Base-by-base conservation (phyloP, 345 rosid genomes). In the Brassica cretica region DNA sequence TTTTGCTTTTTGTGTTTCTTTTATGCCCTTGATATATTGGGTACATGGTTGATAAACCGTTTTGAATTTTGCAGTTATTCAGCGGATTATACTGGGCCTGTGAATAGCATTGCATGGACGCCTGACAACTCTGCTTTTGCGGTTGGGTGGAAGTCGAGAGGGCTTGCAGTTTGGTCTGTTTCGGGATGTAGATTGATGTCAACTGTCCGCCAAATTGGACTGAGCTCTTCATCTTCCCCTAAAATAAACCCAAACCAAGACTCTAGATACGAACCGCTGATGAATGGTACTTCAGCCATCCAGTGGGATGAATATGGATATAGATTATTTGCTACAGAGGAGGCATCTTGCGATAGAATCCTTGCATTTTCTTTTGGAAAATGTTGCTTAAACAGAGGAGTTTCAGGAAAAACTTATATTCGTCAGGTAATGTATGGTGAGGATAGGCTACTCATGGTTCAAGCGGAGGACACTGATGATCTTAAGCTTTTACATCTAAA, bases 101-200 rank as follows among this genome's bases (percentile, higher is more conserved):
- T 95, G 72, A 90, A 87, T 80, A 84, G 88, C 84, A 90, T 95
- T 85, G 90, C 91, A 64, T 95, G 99, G 99, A 93, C 98, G 41
- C 99, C 96, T 72, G 97, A 93, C 86, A 87, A 91, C 85, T 89
- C 99, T 82, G 96, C 98, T 84, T 93, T 95, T 86, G 97, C 98
- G 37, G 97, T 95, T 84, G 99, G 99, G 79, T 95, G 98, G 99
- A 95, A 90, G 84, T 83, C 81, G 78, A 90, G 98, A 87, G 99
- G 99, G 60, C 93, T 93, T 76, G 81, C 97, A 29, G 99, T 93
- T 74, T 95, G 99, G 99, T 95, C 99, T 29, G 88, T 95, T 9
- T 93, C 99, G 74, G 99, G 99, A 62, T 95, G 98, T 84, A 90
- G 99, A 67, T 86, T 95, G 70, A 95, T 95, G 99, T 95, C 98